Base-by-base conservation (phyloP, 805 yeast species). In the Ogataea siamensis region DNA sequence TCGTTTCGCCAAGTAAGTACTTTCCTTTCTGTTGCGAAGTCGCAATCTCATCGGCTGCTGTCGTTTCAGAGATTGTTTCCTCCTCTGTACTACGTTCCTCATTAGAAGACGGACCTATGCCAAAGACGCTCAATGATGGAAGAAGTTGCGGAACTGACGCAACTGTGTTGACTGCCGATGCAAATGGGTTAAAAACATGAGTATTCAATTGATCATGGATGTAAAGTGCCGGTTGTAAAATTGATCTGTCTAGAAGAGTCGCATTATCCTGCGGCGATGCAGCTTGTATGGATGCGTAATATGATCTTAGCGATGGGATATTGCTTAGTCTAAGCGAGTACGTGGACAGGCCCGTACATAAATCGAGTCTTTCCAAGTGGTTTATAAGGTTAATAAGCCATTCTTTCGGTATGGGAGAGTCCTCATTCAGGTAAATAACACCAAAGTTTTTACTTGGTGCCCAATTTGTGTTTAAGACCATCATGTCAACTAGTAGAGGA, bases 401-500 rank as follows among this genome's bases (percentile, higher is more conserved):
- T 2, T 42, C 43, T 12, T 47, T 43, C 5, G 47, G 34, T 9
- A 52, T 49, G 46, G 33, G 46, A 5, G 56, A 50, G n/a, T 42
- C 36, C 11, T 44, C 31, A 27, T 50, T 46, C 19, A 43, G 22
- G 32, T 52, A 57, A 7, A 63, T 23, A 2, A 55, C 49, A 0
- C 67, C 67, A 49, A 57, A 62, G 33, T 61, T 54, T 34, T 60
- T 54, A 3, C 54, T 44, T 3, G 63, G 62, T 1, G 49, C 39
- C 60, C 62, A 51, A 35, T 55, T 58, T 4, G 60, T 55, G 43
- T 54, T 60, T 32, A 57, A 7, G 1, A 58, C 34, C 12, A 57
- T 15, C 1, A 56, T 17, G 30, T 58, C 62, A 11, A 44, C 33
- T 8, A 60, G 8, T 6, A 39, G 43, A 2, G 30, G 32, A 19